phyloP scores from a whole-genome alignment of 169 alveolate species.

The Cryptosporidium sp. region DNA sequence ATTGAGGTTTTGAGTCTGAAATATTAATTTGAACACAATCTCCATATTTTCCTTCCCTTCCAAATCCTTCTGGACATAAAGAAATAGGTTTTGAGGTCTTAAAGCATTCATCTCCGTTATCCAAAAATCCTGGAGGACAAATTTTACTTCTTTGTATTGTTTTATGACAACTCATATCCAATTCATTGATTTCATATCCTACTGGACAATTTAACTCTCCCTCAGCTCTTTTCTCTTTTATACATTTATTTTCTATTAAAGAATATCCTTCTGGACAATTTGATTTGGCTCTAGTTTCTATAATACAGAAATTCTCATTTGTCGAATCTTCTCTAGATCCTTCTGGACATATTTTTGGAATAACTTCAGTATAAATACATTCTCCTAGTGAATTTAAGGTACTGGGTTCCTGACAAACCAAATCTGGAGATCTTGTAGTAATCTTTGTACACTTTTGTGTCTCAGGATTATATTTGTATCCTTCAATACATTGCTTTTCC shows the following conservation, averaged over 20 bases:
- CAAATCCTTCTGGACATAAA: constrained; percentile 34
- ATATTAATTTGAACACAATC: constrained; percentile 40
- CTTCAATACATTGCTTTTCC: constrained; percentile 59
- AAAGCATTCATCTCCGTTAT: constrained; percentile 60
- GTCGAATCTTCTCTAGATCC: constrained; percentile 23
- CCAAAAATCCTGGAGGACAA: constrained; percentile 72
- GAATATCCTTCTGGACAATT: constrained; percentile 63
- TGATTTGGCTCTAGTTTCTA: constrained; percentile 12
- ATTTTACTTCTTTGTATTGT: constrained; percentile 12
- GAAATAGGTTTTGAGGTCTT: constrained; percentile 30
- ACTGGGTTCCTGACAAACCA: constrained; percentile 38
- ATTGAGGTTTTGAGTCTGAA: constrained; percentile 19
- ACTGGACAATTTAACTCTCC: constrained; percentile 21
- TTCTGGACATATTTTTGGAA: constrained; percentile 51
- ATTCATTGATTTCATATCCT: constrained; percentile 32
- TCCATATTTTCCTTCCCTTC: constrained; percentile 36
- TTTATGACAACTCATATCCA: constrained; percentile 45
- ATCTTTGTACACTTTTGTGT: constrained; percentile 41
- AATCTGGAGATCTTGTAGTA: constrained; percentile 46
- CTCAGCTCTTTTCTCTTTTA: background rate
- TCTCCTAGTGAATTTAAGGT: background rate
- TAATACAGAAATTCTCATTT: constrained; percentile 47
- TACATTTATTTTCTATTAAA: constrained; percentile 10
- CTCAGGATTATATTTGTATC: constrained; percentile 11
- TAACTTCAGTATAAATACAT: constrained; percentile 10